phyloP scores from a whole-genome alignment of 148 eudicot genomes.

The Dysphania ambrosioides region DNA sequence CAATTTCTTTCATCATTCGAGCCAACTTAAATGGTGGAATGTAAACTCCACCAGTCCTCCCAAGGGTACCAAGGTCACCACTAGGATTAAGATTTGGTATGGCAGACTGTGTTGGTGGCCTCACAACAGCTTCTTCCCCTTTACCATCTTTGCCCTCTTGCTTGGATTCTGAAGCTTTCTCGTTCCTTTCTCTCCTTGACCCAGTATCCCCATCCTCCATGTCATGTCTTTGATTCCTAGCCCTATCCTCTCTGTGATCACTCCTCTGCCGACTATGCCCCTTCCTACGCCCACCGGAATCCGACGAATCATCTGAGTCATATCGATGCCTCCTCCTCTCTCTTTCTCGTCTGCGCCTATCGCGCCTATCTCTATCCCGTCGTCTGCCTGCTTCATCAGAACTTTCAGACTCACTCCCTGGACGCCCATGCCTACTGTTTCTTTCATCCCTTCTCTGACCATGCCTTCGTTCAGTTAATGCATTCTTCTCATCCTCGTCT shows the following conservation, averaged over 20 bases:
- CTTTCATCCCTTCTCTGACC: background rate
- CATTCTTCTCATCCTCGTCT: background rate
- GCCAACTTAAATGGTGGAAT: conserved; percentile 85
- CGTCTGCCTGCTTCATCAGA: conserved; percentile 18
- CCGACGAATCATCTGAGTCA: conserved; percentile 15
- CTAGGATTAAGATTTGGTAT: conserved; percentile 18
- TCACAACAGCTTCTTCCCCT: conserved; percentile 22
- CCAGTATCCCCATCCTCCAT: conserved; percentile 7
- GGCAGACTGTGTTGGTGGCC: conserved; percentile 22
- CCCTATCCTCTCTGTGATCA: conserved; percentile 14
- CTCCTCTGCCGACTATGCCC: conserved; percentile 5
- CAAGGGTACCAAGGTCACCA: conserved; percentile 34
- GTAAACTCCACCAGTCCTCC: conserved; percentile 83
- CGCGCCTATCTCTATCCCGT: background rate
- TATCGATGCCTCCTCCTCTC: conserved; percentile 18
- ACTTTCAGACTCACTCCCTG: conserved; percentile 1
- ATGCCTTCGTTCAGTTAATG: background rate
- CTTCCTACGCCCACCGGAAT: conserved; percentile 3
- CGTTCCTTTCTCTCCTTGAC: conserved; percentile 11
- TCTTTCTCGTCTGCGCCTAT: conserved; percentile 5
- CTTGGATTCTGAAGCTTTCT: background rate
- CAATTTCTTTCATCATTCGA: conserved; percentile 73
- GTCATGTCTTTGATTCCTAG: conserved; percentile 15
- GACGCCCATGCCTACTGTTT: background rate
- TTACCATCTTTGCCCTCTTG: conserved; percentile 9